Conservation (phyloP, 305 asterid genomes). For the Fraxinus dipetala region DNA sequence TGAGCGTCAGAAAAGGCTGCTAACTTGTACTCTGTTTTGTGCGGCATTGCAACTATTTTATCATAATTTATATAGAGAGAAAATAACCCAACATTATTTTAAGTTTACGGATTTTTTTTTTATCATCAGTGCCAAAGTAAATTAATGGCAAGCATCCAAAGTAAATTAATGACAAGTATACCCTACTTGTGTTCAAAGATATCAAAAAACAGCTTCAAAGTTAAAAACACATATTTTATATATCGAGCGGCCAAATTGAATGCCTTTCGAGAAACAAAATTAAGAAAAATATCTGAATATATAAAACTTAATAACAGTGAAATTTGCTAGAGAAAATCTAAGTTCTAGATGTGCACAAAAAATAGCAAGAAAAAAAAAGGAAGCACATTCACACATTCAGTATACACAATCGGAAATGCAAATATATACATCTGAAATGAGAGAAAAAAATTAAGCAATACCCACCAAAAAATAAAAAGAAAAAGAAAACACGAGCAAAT, state of each 20-base stretch:
- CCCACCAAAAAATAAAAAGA: neutral
- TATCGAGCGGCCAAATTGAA: neutral
- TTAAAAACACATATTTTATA: neutral
- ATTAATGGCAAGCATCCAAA: neutral
- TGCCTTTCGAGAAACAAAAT: neutral
- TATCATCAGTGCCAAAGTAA: neutral
- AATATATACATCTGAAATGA: neutral
- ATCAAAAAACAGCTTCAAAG: neutral
- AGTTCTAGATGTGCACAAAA: neutral
- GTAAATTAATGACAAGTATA: neutral
- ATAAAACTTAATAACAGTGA: neutral
- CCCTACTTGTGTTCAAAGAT: neutral
- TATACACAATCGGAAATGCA: neutral
- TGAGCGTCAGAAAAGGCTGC: neutral
- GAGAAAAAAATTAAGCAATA: neutral
- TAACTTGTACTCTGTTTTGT: neutral
- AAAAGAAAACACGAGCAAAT: neutral
- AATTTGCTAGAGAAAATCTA: neutral
- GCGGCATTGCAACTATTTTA: neutral
- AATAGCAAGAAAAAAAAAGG: neutral
- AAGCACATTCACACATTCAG: neutral
- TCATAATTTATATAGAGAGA: neutral
- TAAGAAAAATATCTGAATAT: neutral
- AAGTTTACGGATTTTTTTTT: neutral
- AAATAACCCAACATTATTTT: neutral